A percentile compares a stretch with the other conserved stretches of the same genome.
Evolutionary conservation across 2,329 filamentous ascomycete species (phyloP).

Genomic region (Thelonectria rubi): DNA sequence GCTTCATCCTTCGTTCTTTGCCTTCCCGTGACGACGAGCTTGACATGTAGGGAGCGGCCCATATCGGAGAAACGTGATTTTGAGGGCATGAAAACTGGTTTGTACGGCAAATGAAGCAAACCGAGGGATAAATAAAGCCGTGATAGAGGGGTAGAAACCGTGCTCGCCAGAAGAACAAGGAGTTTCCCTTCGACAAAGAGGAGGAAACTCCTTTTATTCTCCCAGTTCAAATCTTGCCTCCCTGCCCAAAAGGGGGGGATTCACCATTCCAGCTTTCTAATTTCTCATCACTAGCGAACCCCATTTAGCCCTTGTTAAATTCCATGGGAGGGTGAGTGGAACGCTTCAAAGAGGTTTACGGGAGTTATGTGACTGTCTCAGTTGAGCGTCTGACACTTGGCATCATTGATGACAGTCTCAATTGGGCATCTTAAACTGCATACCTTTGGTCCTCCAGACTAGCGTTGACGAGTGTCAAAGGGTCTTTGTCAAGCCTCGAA

Average conservation of each 20-base stretch:
- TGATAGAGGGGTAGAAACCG: not conserved
- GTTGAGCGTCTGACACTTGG: not conserved
- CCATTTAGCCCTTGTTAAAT: constrained; percentile 5
- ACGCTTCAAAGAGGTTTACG: not conserved
- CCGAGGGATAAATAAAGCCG: constrained; percentile 12
- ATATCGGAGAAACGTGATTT: constrained; percentile 13
- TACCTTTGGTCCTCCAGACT: not conserved
- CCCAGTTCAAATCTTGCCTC: not conserved
- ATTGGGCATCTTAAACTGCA: not conserved
- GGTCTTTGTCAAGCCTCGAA: not conserved
- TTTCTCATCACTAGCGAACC: not conserved
- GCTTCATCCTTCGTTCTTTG: constrained; percentile 1
- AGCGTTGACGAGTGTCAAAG: not conserved
- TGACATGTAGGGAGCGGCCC: constrained; percentile 27
- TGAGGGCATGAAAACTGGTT: not conserved
- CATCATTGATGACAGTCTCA: not conserved
- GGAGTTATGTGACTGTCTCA: not conserved
- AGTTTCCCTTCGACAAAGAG: not conserved
- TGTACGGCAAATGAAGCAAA: not conserved
- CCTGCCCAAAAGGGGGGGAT: not conserved
- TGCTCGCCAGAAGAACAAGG: not conserved
- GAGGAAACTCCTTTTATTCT: constrained; percentile 2
- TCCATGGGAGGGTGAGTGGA: not conserved
- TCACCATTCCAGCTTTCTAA: constrained; percentile 11
- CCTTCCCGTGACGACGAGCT: constrained; percentile 27